Evolutionary conservation across 345 rosid genomes (phyloP), one percentile per base, ranked within the genome.

Genomic region (Eucalyptus viminalis): DNA sequence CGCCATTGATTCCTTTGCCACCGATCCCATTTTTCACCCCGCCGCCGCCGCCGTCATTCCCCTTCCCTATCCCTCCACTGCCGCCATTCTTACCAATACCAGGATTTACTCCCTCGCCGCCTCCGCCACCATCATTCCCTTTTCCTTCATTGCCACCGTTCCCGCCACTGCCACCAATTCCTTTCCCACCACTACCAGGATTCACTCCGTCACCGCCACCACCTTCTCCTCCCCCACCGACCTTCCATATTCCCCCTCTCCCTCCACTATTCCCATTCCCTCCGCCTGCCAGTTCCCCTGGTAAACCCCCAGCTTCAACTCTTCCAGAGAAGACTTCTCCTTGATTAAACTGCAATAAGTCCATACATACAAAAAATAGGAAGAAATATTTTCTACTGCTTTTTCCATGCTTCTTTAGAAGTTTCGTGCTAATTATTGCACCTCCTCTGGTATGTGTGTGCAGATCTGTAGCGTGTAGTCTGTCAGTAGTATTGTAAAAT

Each of bases 11-110:
- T 76, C 91, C 91, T 4, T 50, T 91, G 87, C 89, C 81, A 81
- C 93, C 94, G 1, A 89, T 92, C 24, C 93, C 94, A 8, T 62
- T 87, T 29, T 34, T 89, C 24, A 89, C 88, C 16, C 37, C 93
- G 15, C 88, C 88, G 14, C 60, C 87, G 17, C 22, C 87, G 14
- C 14, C 67, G 3, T 6, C 56, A 51, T 86, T 86, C 67, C 87
- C 49, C 89, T 88, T 34, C 91, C 90, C 47, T 76, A 76, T 76
- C 85, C 85, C 85, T 76, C 85, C 85, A 76, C 85, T 76, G 29
- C 85, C 85, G 5, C 16, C 85, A 22, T 37, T 76, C 29, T 44
- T 24, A 25, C 92, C 93, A 14, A 88, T 65, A 87, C 92, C 91
- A 6, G 87, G 87, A 86, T 56, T 86, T 22, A 40, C 89, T 62